Evolutionary conservation across 495 filamentous ascomycete species (phyloP), one percentile per base, ranked within the genome.

Genomic region (Haplographium delicatum): DNA sequence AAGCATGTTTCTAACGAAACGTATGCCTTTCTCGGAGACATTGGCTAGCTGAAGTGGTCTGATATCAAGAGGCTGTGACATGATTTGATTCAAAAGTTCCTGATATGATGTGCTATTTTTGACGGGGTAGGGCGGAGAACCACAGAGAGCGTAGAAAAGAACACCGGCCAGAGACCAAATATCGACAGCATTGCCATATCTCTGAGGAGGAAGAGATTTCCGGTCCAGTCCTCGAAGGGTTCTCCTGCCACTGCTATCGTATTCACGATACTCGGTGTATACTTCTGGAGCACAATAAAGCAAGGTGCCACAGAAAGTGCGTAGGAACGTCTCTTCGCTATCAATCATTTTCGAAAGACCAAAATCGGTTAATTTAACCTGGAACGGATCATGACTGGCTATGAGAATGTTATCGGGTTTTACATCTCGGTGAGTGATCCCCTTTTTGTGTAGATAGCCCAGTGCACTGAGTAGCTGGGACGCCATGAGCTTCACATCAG

Each of bases 371-470:
- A 98, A 72, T 68, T 97, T 97, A 58, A 96, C 86, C 1, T 76
- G 67, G 26, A 93, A 74, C 0, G 91, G 91, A 13, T 86, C 74
- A 1, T 78, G 59, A 1, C 78, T 84, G 6, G 77, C 68, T 53
- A 97, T 85, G 22, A 98, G 72, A 51, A 98, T 96, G 61, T 98
- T 98, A 68, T 97, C 94, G 0, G 93, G 93, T 64, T 98, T 98
- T 59, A 98, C 88, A 66, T 98, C 93, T 3, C 93, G 85, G 69
- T 98, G 93, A 0, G 91, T 96, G 56, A 98, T 96, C 41, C 81
- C 85, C 57, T 81, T 83, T 27, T 75, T 67, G 60, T 98, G 93
- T 9, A 97, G 72, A 63, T 98, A 95, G n/a, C 79, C 80, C 11
- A 98, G 71, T 6, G 89, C 91, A 43, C 81, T 74, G 8, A 96